Conservation (phyloP, 208 protist genomes). For the Trypanosoma platydactyli region DNA sequence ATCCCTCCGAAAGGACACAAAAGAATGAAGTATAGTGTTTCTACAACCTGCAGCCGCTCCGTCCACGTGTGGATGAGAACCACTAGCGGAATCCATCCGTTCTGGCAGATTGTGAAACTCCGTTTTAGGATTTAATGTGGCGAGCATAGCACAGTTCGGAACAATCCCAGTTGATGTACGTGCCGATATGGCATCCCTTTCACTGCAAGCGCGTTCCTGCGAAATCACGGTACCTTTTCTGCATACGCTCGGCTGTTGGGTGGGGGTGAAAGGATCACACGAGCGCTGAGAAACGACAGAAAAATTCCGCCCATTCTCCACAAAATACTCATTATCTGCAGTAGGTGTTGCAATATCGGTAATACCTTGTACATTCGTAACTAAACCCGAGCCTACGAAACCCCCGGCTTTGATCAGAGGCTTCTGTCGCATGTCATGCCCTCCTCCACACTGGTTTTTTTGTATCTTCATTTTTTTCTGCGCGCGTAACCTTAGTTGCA, state of each 20-base stretch:
- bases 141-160: background rate
- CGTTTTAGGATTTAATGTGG: background rate
- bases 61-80: background rate
- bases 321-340: background rate
- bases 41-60: background rate
- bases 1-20: background rate
- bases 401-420: background rate
- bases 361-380: background rate
- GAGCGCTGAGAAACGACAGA: constrained; percentile 4
- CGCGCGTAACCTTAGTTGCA: constrained; percentile 57
- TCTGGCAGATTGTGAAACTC: background rate
- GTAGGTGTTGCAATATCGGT: background rate
- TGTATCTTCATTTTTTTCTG: constrained; percentile 66
- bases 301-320: background rate
- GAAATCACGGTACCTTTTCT: background rate
- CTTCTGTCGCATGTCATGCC: constrained; percentile 11
- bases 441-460: constrained; percentile 45
- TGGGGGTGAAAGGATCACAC: background rate
- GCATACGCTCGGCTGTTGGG: constrained; percentile 1
- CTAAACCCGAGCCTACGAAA: background rate
- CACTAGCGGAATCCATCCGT: background rate
- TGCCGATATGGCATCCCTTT: background rate
- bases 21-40: background rate
- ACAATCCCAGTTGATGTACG: background rate
- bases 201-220: background rate